Evolutionary conservation across 495 filamentous ascomycete species (phyloP), one percentile per base, ranked within the genome.

Genomic region (Aspergillus biplanus): DNA sequence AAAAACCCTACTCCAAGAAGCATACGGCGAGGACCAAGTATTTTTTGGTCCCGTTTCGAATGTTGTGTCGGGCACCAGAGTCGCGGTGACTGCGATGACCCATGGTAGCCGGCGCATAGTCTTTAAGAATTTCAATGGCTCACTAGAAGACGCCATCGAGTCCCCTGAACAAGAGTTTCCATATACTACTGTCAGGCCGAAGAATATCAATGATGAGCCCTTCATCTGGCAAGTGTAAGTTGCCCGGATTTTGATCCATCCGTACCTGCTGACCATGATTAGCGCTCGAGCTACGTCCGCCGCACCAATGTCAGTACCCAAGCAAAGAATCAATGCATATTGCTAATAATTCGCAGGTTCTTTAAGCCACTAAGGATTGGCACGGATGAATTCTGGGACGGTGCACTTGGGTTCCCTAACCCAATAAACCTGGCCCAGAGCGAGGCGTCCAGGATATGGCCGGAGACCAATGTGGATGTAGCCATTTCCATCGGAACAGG

Each of bases 41-140:
- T 57, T 67, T 37, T 67, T 67, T 57, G 49, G 55, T 42, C 53
- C 54, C 39, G 39, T 62, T 27, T 35, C 56, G n/a, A 34, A 59
- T 35, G 64, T 31, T 50, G 34, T 58, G 27, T 31, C 55, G 18
- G 60, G 55, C 35, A 64, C 61, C 33, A 56, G 61, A 18, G 60
- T 67, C 11, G 61, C 61, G 35, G 59, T 76, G 15, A 67, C 67
- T 46, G 69, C 68, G 13, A 73, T 62, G 8, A 66, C 71, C 15
- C 62, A 71, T 11, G 67, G 67, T 7, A 64, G 72, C 34, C 54
- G 57, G 31, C 61, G 62, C 15, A 70, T 58, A 46, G 61, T 75
- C 27, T 73, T 76, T 35, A 69, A 61, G 18, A 76, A 75, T 46
- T 75, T 73, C 39, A 76, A 76, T 65, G 63, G 56, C 33, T 61